Conservation (phyloP, 2,329 filamentous ascomycete species). For the Orbilia brochopaga region DNA sequence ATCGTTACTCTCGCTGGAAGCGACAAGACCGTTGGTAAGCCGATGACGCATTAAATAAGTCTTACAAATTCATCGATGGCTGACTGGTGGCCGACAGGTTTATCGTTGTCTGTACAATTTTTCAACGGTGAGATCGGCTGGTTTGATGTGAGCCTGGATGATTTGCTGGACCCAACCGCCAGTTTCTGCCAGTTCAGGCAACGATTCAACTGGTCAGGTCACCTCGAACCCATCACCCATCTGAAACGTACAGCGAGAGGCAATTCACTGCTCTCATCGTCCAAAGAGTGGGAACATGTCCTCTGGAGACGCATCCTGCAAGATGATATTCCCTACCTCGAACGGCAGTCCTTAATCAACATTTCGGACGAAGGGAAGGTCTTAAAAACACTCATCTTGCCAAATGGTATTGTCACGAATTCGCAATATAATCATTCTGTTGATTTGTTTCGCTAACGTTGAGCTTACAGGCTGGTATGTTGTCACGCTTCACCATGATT, state of each 20-base stretch:
- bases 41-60: not conserved
- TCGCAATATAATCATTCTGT: not conserved
- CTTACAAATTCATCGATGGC: not conserved
- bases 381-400: conserved; percentile 77
- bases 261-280: conserved; percentile 78
- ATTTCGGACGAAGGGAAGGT: conserved; percentile 74
- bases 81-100: conserved; percentile 31
- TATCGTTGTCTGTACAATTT: conserved; percentile 73
- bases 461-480: conserved; percentile 59
- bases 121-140: conserved; percentile 85
- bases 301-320: conserved; percentile 69
- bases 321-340: conserved; percentile 29
- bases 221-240: conserved; percentile 79
- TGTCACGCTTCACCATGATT: conserved; percentile 75
- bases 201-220: conserved; percentile 79
- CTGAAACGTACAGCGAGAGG: conserved; percentile 85
- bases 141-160: conserved; percentile 77
- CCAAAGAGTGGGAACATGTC: conserved; percentile 76
- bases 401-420: conserved; percentile 70
- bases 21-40: conserved; percentile 21
- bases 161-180: conserved; percentile 76
- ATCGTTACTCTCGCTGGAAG: conserved; percentile 29
- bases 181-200: conserved; percentile 58
- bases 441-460: not conserved
- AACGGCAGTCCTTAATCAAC: conserved; percentile 62